phyloP scores from a whole-genome alignment of 2,329 filamentous ascomycete species.

The Monosporascus cannonballus region DNA sequence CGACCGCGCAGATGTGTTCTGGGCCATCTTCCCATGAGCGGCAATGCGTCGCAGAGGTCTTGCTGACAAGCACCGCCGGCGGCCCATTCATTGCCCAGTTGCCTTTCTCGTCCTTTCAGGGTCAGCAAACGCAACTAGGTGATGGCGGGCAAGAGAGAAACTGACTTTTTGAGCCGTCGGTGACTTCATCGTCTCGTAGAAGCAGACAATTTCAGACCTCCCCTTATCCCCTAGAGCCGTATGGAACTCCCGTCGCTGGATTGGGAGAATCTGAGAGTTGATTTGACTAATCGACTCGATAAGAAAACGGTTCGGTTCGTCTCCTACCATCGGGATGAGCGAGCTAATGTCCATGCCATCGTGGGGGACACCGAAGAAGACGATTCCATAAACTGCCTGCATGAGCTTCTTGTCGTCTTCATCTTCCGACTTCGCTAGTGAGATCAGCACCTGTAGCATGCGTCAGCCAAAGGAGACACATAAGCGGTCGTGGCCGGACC shows the following conservation, averaged over 20 bases:
- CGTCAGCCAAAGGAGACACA: not conserved
- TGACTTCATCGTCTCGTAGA: conserved; percentile 19
- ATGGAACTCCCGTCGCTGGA: conserved; percentile 1
- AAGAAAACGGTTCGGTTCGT: conserved; percentile 7
- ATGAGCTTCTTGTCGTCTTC: conserved; percentile 4
- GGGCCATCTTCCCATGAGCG: conserved; percentile 14
- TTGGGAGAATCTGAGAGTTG: conserved; percentile 1
- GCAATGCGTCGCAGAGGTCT: conserved; percentile 18
- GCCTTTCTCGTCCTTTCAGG: conserved; percentile 9
- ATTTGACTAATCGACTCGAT: conserved; percentile 2
- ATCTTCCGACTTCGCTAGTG: conserved; percentile 2
- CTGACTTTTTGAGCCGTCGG: conserved; percentile 15
- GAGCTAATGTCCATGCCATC: conserved; percentile 15
- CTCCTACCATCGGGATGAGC: conserved; percentile 12
- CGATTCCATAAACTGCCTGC: conserved; percentile 7
- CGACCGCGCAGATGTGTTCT: conserved; percentile 15
- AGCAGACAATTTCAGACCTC: conserved; percentile 15
- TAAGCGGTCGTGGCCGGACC: too few relatives aligned
- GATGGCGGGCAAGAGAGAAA: not conserved
- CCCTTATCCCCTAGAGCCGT: conserved; percentile 6
- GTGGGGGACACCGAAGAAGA: conserved; percentile 15
- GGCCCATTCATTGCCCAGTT: conserved; percentile 18
- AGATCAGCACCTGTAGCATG: conserved; percentile 1
- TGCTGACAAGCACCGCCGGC: conserved; percentile 13
- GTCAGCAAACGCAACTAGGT: not conserved